Base-by-base conservation (phyloP, 495 filamentous ascomycete genomes). In the Neurospora africana region DNA sequence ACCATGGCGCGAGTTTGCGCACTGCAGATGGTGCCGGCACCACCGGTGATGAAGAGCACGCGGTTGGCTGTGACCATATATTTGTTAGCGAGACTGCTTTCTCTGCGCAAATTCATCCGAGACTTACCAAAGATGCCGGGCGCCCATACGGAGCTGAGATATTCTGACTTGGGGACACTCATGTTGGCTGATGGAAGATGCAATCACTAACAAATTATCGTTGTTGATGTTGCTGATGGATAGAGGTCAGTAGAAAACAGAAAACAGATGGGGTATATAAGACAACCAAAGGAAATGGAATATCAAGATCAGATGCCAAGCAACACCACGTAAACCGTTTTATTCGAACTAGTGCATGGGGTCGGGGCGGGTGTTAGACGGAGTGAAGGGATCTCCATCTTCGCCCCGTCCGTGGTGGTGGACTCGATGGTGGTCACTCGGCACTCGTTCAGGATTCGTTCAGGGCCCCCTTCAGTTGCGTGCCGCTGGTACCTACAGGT, bases 41-140 rank as follows among this genome's bases (percentile, higher is more conserved):
- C 95, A 47, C 95, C 95, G 36, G 95, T 99, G 78, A 96, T 96
- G 84, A 98, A 95, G 74, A 98, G 87, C 23, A 98, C 94, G 79
- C 95, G 95, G 78, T 92, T 90, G 71, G 88, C 92, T 94, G 77
- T 8, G 70, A 7, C 4, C 10, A n/a, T 36, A 11, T 36, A 11
- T 8, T 19, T 33, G 53, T 65, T 33, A 65, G 27, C 53, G 17
- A 65, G 3, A 33, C 53, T 65, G 27, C 35, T 5, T 33, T 10
- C 0, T 65, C 53, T 9, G 15, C 27, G 19, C 23, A 17, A 69
- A 40, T 71, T 69, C 5, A 68, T 43, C 9, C 19, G 33, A 17
- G 23, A 58, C 84, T 68, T 76, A 95, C 92, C 86, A 77, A 97
- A 97, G 69, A 97, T 89, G 72, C 90, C 92, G 83, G 94, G 90